A percentile compares a stretch with the other conserved stretches of the same genome.
Evolutionary conservation across 768 basidiomycete genomes (phyloP).

Genomic region (Termitomyces sp.): DNA sequence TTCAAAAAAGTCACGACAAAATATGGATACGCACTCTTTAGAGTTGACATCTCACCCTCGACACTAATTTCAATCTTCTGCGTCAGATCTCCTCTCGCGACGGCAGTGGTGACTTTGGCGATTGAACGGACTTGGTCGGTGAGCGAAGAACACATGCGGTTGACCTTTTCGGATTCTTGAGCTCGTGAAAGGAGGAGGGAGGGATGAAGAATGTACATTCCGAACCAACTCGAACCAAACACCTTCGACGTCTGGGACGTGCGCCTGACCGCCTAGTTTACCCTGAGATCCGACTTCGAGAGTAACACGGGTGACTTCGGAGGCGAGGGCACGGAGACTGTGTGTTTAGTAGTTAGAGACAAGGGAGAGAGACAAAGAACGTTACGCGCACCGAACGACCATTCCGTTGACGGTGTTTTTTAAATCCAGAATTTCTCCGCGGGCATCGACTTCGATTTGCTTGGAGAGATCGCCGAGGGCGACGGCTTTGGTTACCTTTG

Average conservation of each 20-base stretch:
- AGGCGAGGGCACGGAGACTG: conserved; percentile 61
- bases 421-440: conserved; percentile 86
- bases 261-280: conserved; percentile 84
- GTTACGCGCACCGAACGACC: conserved; percentile 39
- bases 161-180: conserved; percentile 39
- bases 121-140: conserved; percentile 83
- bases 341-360: conserved; percentile 19
- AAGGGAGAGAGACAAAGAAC: conserved; percentile 17
- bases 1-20: background rate
- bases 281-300: conserved; percentile 87
- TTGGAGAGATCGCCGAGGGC: conserved; percentile 86
- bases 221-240: conserved; percentile 83
- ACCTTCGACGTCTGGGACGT: conserved; percentile 88
- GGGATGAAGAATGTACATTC: conserved; percentile 44
- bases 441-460: conserved; percentile 88
- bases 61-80: conserved; percentile 92
- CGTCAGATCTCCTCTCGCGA: conserved; percentile 86
- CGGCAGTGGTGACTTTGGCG: conserved; percentile 82
- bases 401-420: conserved; percentile 63
- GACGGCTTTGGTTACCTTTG: conserved; percentile 91
- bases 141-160: conserved; percentile 77
- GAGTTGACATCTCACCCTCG: conserved; percentile 80
- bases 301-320: conserved; percentile 82
- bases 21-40: conserved; percentile 43
- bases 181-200: background rate